Conservation (phyloP, 768 basidiomycete genomes). For the Kwoniella pini region DNA sequence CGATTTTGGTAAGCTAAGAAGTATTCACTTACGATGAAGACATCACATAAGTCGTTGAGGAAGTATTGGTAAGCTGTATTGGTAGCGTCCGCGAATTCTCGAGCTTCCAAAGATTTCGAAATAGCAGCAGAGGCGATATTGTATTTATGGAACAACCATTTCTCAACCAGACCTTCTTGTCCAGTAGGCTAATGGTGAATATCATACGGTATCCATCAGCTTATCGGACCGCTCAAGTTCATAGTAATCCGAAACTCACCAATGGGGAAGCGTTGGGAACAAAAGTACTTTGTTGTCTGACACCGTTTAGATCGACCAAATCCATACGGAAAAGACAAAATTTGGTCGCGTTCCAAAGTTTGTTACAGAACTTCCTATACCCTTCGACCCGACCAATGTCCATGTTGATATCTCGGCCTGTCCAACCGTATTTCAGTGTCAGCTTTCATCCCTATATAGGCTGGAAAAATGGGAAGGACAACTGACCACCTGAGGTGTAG, state of each 20-base stretch:
- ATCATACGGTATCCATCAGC: conserved; percentile 5
- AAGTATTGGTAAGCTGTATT: conserved; percentile 86
- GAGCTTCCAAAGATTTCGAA: conserved; percentile 70
- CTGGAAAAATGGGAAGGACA: too few species aligned
- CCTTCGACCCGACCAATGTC: conserved; percentile 95
- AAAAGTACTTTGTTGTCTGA: conserved; percentile 60
- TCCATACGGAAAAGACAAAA: conserved; percentile 99
- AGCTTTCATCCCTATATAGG: too few species aligned
- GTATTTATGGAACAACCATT: conserved; percentile 93
- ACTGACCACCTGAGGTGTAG: conserved; percentile 81
- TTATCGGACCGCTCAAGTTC: background rate
- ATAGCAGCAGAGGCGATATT: conserved; percentile 76
- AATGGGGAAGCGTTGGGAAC: conserved; percentile 69
- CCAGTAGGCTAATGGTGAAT: conserved; percentile 71
- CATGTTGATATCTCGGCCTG: conserved; percentile 94
- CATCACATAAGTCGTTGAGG: conserved; percentile 98
- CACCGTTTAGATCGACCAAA: conserved; percentile 55
- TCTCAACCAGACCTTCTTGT: conserved; percentile 85
- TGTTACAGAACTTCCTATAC: conserved; percentile 99
- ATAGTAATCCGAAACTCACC: conserved; percentile 57
- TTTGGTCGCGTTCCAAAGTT: conserved; percentile 98
- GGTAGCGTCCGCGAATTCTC: conserved; percentile 93
- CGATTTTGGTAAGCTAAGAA: background rate
- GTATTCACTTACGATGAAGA: conserved; percentile 82
- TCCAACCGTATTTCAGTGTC: background rate